Evolutionary conservation across 208 protist species (phyloP).

Genomic region (Trypanosoma caninum): DNA sequence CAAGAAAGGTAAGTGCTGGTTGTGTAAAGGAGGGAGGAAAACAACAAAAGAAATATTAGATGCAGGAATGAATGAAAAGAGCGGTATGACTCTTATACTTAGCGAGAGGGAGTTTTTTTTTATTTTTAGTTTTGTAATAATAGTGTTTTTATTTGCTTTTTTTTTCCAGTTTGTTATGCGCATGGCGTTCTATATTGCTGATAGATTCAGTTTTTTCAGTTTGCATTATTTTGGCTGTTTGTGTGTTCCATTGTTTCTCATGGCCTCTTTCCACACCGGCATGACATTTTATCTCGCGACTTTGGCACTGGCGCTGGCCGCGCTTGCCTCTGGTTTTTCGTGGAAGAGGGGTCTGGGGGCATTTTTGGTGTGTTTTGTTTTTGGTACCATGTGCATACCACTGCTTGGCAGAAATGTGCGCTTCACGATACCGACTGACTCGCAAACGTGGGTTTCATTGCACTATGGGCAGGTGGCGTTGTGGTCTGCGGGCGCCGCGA

Average conservation of each 20-base stretch:
- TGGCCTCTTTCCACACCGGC: slow-evolving; percentile 14
- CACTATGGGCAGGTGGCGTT: slow-evolving; percentile 29
- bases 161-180: slow-evolving; percentile 1
- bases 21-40: neutral
- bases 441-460: slow-evolving; percentile 20
- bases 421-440: slow-evolving; percentile 11
- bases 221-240: slow-evolving; percentile 18
- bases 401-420: slow-evolving; percentile 16
- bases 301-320: neutral
- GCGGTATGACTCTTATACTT: slow-evolving; percentile 8
- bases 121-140: slow-evolving; percentile 1
- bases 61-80: neutral
- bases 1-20: neutral
- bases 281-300: slow-evolving; percentile 6
- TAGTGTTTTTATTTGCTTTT: slow-evolving; percentile 1
- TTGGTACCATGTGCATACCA: neutral
- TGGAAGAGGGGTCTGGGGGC: slow-evolving; percentile 1
- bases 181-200: neutral
- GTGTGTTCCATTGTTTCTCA: slow-evolving; percentile 3
- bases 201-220: neutral
- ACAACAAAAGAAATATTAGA: neutral
- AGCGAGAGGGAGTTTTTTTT: slow-evolving; percentile 11
- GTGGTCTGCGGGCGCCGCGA: slow-evolving; percentile 10
- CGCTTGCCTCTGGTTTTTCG: neutral
- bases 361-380: slow-evolving; percentile 19